A percentile compares a stretch with the other conserved stretches of the same genome.
phyloP scores from a whole-genome alignment of 2,329 filamentous ascomycete genomes.

The Nemania diffusa region DNA sequence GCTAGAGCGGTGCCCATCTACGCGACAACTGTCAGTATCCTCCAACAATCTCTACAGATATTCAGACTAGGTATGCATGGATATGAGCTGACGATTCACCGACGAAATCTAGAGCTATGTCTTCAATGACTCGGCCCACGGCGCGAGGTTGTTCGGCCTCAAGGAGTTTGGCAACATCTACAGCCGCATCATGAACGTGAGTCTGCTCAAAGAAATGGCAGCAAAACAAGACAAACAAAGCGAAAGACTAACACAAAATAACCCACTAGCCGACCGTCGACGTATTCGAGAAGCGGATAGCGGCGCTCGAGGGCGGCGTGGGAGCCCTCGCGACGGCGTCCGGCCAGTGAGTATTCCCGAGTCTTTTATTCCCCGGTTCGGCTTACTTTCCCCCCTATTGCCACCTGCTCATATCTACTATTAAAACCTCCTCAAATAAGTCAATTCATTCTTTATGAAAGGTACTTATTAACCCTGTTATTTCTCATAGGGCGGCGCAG shows the following conservation, averaged over 20 bases:
- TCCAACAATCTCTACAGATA: neutral
- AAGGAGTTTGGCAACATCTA: slow-evolving; percentile 99
- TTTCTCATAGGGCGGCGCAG: no score
- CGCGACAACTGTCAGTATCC: slow-evolving; percentile 73
- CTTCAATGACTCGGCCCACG: slow-evolving; percentile 97
- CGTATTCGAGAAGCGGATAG: slow-evolving; percentile 95
- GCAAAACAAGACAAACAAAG: neutral
- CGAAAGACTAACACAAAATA: neutral
- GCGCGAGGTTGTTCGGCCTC: slow-evolving; percentile 92
- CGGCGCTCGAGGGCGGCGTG: slow-evolving; percentile 92
- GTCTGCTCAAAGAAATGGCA: slow-evolving; percentile 1
- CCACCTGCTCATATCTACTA: no score
- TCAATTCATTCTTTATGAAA: no score
- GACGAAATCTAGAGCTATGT: slow-evolving; percentile 73
- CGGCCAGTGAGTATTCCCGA: no score
- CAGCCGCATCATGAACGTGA: slow-evolving; percentile 92
- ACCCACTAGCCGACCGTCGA: slow-evolving; percentile 82
- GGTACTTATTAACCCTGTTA: no score
- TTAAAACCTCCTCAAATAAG: no score
- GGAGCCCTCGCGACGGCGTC: slow-evolving; percentile 87
- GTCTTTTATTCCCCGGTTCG: no score
- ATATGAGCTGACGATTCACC: slow-evolving; percentile 17
- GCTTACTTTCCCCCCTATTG: no score
- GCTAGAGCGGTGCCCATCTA: slow-evolving; percentile 95
- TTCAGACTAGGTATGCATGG: neutral